phyloP scores from a whole-genome alignment of 768 basidiomycete species.

The Naganishia onofrii region DNA sequence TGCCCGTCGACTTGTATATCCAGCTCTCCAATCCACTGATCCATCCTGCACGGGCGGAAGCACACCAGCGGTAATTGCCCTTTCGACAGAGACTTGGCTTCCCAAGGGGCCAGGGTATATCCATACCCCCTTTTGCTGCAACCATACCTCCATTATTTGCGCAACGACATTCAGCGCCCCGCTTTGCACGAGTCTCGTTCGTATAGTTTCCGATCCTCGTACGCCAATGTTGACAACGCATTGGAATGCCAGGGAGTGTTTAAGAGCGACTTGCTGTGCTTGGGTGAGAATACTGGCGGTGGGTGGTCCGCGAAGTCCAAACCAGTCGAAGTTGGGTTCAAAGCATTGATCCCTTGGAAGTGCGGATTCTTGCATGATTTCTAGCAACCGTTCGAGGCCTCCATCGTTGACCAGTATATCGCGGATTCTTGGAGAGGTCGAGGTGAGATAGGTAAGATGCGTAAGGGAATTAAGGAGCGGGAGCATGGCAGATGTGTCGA shows the following conservation, averaged over 20 bases:
- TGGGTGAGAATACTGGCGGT: constrained; percentile 50
- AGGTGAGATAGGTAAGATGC: constrained; percentile 92
- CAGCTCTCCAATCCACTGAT: constrained; percentile 18
- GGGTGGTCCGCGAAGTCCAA: constrained; percentile 49
- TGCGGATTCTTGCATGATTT: constrained; percentile 71
- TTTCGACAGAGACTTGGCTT: constrained; percentile 53
- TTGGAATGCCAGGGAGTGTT: constrained; percentile 83
- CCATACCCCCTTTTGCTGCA: constrained; percentile 80
- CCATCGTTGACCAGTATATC: constrained; percentile 99
- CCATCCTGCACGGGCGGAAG: constrained; percentile 19
- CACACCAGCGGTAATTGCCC: constrained; percentile 26
- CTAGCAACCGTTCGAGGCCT: constrained; percentile 89
- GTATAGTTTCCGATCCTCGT: constrained; percentile 84
- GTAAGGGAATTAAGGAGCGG: constrained; percentile 86
- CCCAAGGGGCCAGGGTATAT: constrained; percentile 76
- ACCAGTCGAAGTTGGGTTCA: constrained; percentile 40
- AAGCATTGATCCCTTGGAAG: constrained; percentile 36
- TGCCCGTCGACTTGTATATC: constrained; percentile 12
- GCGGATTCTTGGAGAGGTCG: constrained; percentile 92
- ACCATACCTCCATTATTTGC: constrained; percentile 88
- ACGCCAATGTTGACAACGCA: constrained; percentile 97
- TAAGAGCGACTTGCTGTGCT: constrained; percentile 46
- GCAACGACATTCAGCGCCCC: constrained; percentile 91
- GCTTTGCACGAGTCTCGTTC: constrained; percentile 88
- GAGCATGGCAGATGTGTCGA: constrained; percentile 53